phyloP scores from a whole-genome alignment of 208 protist genomes.

The Herpetomonas tarakana region DNA sequence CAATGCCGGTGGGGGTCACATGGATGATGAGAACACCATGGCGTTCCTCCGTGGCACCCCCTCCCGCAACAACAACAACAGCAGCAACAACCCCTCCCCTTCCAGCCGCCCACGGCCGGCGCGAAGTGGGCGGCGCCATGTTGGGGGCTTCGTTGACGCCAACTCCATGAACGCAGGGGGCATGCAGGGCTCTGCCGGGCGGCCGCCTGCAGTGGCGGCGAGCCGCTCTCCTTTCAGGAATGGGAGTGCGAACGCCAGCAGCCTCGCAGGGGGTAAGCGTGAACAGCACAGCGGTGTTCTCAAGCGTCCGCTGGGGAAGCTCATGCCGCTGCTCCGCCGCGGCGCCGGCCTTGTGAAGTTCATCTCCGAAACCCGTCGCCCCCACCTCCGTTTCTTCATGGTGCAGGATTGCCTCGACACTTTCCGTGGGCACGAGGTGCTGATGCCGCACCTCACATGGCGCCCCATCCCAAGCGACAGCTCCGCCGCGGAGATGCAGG shows the following conservation, averaged over 20 bases:
- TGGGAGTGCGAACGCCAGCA: too few relatives aligned
- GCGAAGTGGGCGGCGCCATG: too few relatives aligned
- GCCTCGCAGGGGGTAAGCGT: too few relatives aligned
- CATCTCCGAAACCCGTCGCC: slow-evolving; percentile 20
- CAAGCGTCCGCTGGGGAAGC: slow-evolving; percentile 36
- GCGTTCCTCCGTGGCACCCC: neutral
- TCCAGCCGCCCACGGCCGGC: too few relatives aligned
- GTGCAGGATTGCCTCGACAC: slow-evolving; percentile 46
- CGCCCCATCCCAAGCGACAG: slow-evolving; percentile 5
- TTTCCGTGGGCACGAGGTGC: slow-evolving; percentile 27
- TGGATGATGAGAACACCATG: neutral
- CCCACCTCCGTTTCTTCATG: slow-evolving; percentile 61
- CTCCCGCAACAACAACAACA: neutral
- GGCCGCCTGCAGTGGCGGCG: too few relatives aligned
- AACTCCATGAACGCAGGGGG: too few relatives aligned
- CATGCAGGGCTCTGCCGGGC: too few relatives aligned
- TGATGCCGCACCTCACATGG: slow-evolving; percentile 78
- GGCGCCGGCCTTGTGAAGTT: slow-evolving; percentile 45
- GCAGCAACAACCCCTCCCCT: neutral
- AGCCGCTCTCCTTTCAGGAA: too few relatives aligned
- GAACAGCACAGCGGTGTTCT: slow-evolving; percentile 33
- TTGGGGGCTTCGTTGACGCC: too few relatives aligned
- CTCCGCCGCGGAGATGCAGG: slow-evolving; percentile 1
- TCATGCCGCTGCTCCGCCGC: slow-evolving; percentile 57
- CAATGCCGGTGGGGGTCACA: neutral